These are phyloP conservation scores for Elsinoe arachidis DNA, from an alignment of 2,329 filamentous ascomycete species.

Conservation along the genomic window DNA sequence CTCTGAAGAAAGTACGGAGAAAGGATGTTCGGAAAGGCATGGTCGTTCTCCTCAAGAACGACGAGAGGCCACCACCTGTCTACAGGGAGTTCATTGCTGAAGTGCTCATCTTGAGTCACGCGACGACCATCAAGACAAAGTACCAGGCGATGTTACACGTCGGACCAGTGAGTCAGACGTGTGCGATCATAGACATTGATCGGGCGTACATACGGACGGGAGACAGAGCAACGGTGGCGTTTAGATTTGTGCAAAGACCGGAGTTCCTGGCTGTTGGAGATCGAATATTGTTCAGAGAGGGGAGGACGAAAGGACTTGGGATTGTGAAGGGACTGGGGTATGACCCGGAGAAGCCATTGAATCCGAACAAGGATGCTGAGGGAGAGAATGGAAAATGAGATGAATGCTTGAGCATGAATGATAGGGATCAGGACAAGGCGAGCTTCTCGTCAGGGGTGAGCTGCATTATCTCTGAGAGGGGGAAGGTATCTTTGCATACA, in stretches of 20 bases:
- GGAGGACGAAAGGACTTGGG: slow-evolving; percentile 85
- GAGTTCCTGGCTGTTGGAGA: slow-evolving; percentile 88
- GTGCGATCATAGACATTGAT: slow-evolving; percentile 94
- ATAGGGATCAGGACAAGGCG: too few relatives aligned
- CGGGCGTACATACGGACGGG: slow-evolving; percentile 91
- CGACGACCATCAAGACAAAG: slow-evolving; percentile 91
- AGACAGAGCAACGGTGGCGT: slow-evolving; percentile 87
- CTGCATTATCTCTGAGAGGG: neutral
- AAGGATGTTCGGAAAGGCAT: slow-evolving; percentile 97
- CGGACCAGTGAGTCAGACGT: slow-evolving; percentile 88
- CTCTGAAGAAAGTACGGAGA: slow-evolving; percentile 73
- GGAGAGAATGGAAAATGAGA: slow-evolving; percentile 13
- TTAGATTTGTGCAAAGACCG: slow-evolving; percentile 86
- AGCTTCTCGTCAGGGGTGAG: too few relatives aligned
- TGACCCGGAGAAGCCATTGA: slow-evolving; percentile 51
- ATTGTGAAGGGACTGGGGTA: slow-evolving; percentile 92
- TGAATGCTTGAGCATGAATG: too few relatives aligned
- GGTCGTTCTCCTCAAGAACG: slow-evolving; percentile 76
- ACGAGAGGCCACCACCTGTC: slow-evolving; percentile 50
- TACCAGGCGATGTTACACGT: slow-evolving; percentile 99
- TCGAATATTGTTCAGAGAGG: slow-evolving; percentile 84
- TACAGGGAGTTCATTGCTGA: slow-evolving; percentile 50
- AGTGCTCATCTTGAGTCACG: slow-evolving; percentile 90
- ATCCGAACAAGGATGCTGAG: slow-evolving; percentile 28
- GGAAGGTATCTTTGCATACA: neutral